Base-by-base conservation (phyloP, 768 basidiomycete species). In the Amanita brunnescens region DNA sequence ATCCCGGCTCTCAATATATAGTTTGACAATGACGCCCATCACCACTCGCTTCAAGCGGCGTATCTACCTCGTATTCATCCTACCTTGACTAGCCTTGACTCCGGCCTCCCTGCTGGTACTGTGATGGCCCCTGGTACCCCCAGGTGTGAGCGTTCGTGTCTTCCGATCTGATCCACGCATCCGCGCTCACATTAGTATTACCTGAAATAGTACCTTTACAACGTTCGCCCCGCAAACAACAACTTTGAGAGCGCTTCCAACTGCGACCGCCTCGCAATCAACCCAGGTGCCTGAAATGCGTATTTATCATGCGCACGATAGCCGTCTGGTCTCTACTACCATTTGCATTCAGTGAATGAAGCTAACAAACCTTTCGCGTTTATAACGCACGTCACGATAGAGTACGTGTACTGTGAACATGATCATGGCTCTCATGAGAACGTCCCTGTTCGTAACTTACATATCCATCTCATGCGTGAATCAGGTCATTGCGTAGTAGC, bases 131-230 rank as follows among this genome's bases (percentile, higher is more conserved):
- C 61, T 87, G 85, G 54, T 77, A 76, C 4, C 87, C 87, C 87
- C 87, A 89, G 0, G 87, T 89, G 53, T 69, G 67, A 6, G 78
- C 79, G 0, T 63, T 67, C 20, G 75, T 74, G 1, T 69, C 63
- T 30, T 75, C 69, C 2, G 64, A 60, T 26, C 69, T 72, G 34
- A 60, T 66, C 78, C 82, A 87, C 34, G 83, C 79, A 58, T 90
- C 87, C 55, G 47, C 50, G 53, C 46, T 87, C 85, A 13, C 73
- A 55, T 87, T 87, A 81, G 87, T 85, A 58, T 87, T 85, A 1
- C 87, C 87, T 0, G 73, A 75, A 33, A 87, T 73, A 2, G 88
- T 56, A 0, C 84, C 87, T 1, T 80, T 83, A 20, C 72, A 64
- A 13, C 83, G 61, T 0, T 64, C 65, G 9, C 67, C 63, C 42